These are phyloP conservation scores for Dictyostelium purpureum DNA, from an alignment of 78 protist genomes.

Conservation along the genomic window DNA sequence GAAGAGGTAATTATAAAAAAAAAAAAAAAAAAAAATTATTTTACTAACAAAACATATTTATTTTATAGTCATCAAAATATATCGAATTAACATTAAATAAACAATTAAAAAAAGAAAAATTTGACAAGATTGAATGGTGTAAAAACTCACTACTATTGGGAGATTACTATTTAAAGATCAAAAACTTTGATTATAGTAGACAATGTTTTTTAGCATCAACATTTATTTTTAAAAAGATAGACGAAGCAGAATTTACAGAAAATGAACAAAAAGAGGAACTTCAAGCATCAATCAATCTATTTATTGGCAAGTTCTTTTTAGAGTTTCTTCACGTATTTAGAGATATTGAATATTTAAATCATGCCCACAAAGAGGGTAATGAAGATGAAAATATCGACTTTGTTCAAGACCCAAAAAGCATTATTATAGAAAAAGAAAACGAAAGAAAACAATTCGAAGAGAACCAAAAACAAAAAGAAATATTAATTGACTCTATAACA, in stretches of 20 bases:
- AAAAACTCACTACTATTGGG: background rate
- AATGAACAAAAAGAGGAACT: background rate
- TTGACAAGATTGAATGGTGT: slow-evolving; percentile 13
- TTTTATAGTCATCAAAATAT: background rate
- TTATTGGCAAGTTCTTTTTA: slow-evolving; percentile 13
- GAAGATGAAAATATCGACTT: background rate
- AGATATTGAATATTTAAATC: background rate
- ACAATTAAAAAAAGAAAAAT: slow-evolving; percentile 6
- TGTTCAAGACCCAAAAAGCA: background rate
- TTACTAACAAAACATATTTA: background rate
- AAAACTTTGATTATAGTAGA: background rate
- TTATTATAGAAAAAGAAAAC: background rate
- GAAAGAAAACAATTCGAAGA: background rate
- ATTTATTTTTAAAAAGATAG: background rate
- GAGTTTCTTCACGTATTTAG: background rate
- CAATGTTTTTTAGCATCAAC: slow-evolving; percentile 2
- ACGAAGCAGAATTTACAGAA: no score
- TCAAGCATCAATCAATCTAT: background rate
- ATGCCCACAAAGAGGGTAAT: background rate
- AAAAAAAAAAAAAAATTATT: background rate
- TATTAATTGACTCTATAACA: background rate
- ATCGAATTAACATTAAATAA: background rate
- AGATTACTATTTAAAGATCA: background rate
- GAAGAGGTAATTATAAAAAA: background rate
- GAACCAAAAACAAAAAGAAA: background rate